phyloP scores from a whole-genome alignment of 805 yeast species.

The Wickerhamiella domercqiae region DNA sequence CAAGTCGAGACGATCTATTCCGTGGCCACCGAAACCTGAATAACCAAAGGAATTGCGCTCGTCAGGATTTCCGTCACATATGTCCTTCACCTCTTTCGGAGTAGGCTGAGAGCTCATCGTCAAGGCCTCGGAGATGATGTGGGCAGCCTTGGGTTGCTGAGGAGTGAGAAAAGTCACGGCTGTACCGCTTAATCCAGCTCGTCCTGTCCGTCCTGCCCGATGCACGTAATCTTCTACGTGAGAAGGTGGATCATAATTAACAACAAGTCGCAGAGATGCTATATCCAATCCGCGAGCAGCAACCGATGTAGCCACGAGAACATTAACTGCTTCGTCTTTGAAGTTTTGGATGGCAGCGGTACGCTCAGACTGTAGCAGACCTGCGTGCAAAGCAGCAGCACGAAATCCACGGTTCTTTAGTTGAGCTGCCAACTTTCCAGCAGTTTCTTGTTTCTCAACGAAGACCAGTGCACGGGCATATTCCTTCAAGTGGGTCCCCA shows the following conservation, averaged over 20 bases:
- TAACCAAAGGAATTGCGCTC: conserved; percentile 32
- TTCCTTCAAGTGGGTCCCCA: conserved; percentile 31
- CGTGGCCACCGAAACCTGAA: conserved; percentile 94
- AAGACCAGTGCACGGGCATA: conserved; percentile 43
- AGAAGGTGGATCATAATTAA: conserved; percentile 69
- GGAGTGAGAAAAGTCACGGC: conserved; percentile 59
- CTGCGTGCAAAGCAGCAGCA: conserved; percentile 74
- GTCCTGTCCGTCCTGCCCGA: conserved; percentile 88
- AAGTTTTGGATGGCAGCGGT: conserved; percentile 60
- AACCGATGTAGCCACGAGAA: conserved; percentile 80
- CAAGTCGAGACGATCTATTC: conserved; percentile 61
- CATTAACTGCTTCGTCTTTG: conserved; percentile 37
- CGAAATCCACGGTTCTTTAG: conserved; percentile 39
- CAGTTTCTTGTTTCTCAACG: conserved; percentile 75
- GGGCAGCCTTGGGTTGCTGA: conserved; percentile 46
- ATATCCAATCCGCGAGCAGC: conserved; percentile 94
- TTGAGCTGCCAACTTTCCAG: conserved; percentile 52
- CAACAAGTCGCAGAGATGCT: conserved; percentile 63
- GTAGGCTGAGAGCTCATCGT: conserved; percentile 39
- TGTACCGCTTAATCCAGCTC: conserved; percentile 69
- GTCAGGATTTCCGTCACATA: conserved; percentile 41
- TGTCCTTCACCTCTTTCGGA: conserved; percentile 33
- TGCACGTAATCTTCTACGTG: conserved; percentile 94
- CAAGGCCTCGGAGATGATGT: conserved; percentile 57
- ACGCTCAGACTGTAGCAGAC: conserved; percentile 74